Conservation (phyloP, 2,329 filamentous ascomycete species). For the Botryosphaeria dothidea region DNA sequence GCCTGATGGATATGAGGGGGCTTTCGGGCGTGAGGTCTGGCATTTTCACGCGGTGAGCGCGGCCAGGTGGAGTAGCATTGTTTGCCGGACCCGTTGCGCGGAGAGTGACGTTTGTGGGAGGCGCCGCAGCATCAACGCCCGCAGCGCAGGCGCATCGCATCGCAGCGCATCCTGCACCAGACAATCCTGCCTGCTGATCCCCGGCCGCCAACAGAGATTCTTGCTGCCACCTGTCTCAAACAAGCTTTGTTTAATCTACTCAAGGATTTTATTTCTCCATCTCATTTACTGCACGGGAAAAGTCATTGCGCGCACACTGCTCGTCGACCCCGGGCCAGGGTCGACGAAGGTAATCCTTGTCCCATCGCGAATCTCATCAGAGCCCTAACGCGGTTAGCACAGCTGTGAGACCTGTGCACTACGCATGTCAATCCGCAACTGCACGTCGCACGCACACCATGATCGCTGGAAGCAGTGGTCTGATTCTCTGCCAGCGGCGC, state of each 20-base stretch:
- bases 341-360: neutral
- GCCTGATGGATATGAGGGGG: neutral
- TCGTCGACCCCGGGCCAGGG: neutral
- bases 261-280: neutral
- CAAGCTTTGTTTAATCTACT: neutral
- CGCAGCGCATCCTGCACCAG: neutral
- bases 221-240: neutral
- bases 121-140: constrained; percentile 3
- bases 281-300: neutral
- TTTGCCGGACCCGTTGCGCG: neutral
- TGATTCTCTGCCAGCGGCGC: constrained; percentile 8
- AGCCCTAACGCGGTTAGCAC: neutral
- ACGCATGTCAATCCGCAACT: neutral
- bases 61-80: constrained; percentile 12
- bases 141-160: constrained; percentile 1
- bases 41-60: constrained; percentile 6
- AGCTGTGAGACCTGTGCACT: neutral
- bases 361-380: neutral
- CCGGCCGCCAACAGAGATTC: neutral
- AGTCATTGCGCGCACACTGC: neutral
- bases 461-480: constrained; percentile 4
- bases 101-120: constrained; percentile 16
- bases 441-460: neutral
- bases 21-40: neutral
- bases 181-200: no score